A percentile compares a stretch with the other conserved stretches of the same genome.
These are phyloP conservation scores for Aspergillus proliferans DNA, from an alignment of 2,329 filamentous ascomycete species.

Conservation along the genomic window DNA sequence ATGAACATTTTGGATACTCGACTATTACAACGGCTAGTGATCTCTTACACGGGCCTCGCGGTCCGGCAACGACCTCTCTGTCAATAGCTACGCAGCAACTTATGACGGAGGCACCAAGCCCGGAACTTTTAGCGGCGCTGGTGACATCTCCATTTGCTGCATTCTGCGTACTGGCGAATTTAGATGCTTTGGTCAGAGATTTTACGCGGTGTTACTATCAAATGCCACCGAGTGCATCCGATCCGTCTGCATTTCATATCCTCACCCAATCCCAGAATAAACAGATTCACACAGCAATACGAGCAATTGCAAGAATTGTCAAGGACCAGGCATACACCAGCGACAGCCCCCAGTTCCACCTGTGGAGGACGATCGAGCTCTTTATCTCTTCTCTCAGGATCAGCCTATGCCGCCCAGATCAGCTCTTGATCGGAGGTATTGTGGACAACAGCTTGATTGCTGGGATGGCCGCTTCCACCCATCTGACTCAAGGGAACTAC, in stretches of 20 bases:
- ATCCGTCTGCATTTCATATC: conserved; percentile 29
- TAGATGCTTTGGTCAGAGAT: conserved; percentile 24
- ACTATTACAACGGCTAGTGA: too few species aligned
- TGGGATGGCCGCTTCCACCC: conserved; percentile 26
- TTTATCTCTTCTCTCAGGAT: conserved; percentile 22
- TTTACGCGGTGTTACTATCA: conserved; percentile 33
- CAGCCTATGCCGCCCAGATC: conserved; percentile 26
- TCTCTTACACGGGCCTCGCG: neutral
- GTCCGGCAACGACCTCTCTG: conserved; percentile 20
- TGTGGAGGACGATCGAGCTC: conserved; percentile 23
- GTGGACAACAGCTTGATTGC: conserved; percentile 27
- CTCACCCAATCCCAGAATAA: conserved; percentile 28
- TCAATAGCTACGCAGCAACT: conserved; percentile 27
- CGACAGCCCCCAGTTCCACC: conserved; percentile 9
- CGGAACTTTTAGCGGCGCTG: conserved; percentile 17
- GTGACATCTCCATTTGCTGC: conserved; percentile 21
- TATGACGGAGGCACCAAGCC: conserved; percentile 22
- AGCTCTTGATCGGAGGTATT: conserved; percentile 30
- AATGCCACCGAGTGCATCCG: conserved; percentile 23
- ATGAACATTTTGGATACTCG: too few species aligned
- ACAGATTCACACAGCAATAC: conserved; percentile 20
- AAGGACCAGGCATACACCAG: conserved; percentile 3
- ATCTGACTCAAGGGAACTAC: conserved; percentile 21
- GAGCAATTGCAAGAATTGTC: conserved; percentile 14
- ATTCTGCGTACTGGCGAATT: conserved; percentile 22